Conservation (phyloP, 2,329 filamentous ascomycete genomes). For the Colletotrichum tropicicola region DNA sequence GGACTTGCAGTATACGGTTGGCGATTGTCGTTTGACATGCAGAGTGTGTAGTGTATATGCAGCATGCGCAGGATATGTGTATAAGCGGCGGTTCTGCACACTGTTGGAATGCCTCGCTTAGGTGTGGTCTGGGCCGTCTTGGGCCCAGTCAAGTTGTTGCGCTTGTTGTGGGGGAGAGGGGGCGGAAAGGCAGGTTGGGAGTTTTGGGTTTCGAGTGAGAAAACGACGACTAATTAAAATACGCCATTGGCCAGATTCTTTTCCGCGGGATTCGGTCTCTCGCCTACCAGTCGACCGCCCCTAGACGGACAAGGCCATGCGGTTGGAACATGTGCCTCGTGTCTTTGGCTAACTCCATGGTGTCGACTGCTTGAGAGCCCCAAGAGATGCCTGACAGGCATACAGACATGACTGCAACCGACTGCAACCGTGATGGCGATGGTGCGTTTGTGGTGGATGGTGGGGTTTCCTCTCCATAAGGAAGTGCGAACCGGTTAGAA, state of each 20-base stretch:
- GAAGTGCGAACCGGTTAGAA: neutral
- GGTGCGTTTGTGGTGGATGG: neutral
- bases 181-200: neutral
- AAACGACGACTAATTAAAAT: constrained; percentile 23
- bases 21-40: neutral
- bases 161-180: neutral
- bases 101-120: too few species aligned
- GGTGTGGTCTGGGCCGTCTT: too few species aligned
- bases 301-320: neutral
- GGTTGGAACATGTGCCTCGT: neutral
- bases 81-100: too few species aligned
- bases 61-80: too few species aligned
- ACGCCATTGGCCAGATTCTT: constrained; percentile 13
- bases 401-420: neutral
- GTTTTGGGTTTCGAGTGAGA: neutral
- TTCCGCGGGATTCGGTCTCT: neutral
- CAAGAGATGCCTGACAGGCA: constrained; percentile 5
- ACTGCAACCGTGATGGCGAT: neutral
- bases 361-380: neutral
- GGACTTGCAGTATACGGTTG: neutral
- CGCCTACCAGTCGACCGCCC: neutral
- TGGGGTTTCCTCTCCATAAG: neutral
- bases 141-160: neutral
- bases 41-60: too few species aligned
- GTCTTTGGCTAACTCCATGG: neutral